phyloP scores from a whole-genome alignment of 257 asterid genomes.

The Rauvolfia tetraphylla region DNA sequence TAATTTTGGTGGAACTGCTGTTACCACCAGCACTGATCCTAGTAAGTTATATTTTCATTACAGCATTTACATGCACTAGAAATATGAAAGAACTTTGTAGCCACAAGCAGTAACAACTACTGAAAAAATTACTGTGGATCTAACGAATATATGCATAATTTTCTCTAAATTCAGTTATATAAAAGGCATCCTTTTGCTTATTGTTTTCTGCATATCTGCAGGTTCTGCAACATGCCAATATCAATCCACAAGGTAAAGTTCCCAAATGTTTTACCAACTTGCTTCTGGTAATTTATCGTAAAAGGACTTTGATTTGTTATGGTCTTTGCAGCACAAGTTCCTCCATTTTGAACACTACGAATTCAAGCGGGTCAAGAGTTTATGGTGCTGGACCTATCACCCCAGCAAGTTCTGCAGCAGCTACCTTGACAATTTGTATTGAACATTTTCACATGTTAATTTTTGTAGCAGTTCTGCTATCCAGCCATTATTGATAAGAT shows the following conservation, averaged over 20 bases:
- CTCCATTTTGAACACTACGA: conserved; percentile 59
- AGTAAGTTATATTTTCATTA: conserved; percentile 36
- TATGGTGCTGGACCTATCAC: conserved; percentile 68
- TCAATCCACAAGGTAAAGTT: conserved; percentile 61
- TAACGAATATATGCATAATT: background rate
- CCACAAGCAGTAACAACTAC: background rate
- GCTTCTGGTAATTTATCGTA: background rate
- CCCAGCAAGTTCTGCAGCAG: conserved; percentile 44
- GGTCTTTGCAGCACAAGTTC: conserved; percentile 74
- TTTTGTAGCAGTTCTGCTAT: conserved; percentile 9
- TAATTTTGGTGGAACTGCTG: conserved; percentile 65
- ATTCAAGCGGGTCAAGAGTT: conserved; percentile 69
- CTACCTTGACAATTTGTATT: conserved; percentile 16
- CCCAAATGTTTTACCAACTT: background rate
- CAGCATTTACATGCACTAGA: background rate
- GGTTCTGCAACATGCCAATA: conserved; percentile 65
- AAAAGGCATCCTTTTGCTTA: conserved; percentile 2
- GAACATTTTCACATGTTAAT: conserved; percentile 21
- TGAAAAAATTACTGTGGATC: background rate
- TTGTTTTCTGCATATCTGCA: conserved; percentile 25
- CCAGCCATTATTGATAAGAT: background rate
- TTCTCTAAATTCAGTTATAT: background rate
- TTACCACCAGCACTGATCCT: conserved; percentile 65
- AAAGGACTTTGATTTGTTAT: background rate
- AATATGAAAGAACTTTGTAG: background rate